Evolutionary conservation across 257 asterid genomes (phyloP), one percentile per base, ranked within the genome.

Genomic region (Linderniella brevidens): DNA sequence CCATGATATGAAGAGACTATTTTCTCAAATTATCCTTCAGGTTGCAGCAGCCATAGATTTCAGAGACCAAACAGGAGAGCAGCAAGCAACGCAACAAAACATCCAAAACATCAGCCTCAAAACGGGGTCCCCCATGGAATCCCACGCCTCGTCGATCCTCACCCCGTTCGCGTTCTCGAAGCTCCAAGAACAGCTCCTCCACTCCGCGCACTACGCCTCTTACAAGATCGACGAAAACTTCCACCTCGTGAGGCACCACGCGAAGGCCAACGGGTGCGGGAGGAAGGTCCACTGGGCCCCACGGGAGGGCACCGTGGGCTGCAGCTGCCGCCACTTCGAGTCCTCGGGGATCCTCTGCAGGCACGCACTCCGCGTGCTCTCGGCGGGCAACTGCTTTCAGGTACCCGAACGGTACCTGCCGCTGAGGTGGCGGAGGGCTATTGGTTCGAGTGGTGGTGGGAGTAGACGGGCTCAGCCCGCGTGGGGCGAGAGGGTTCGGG

Each of bases 61-160:
- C 29, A 84, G 68, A 66, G 98, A 90, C 66, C 98, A 85, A 67
- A 73, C 87, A 0, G 98, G 96, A 25, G 98, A 88, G 58, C 98
- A 90, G 43, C 93, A 78, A 60, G 85, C 90, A 0, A 90, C 85
- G 98, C 98, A 90, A 65, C 96, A 90, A 59, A 90, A 90, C 55
- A 75, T 88, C 32, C 98, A 85, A 59, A 88, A 85, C 68, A 75
- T 90, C 13, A 78, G 79, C 80, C 70, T 90, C 37, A 90, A 85
- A 76, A 90, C 98, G 1, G 96, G 96, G 35, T 93, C 96, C 1
- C 96, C 98, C n/a, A 90, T 85, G 98, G 96, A 90, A 67, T 86
- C 98, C 18, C 96, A 85, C 13, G 94, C 96, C 3, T 93, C 98
- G 35, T 54, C 93, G 3, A 75, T 90, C 52, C 80, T 90, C 14